phyloP scores from a whole-genome alignment of 108 stramenopile genomes.

The Cyclostephanos tholiformis region DNA sequence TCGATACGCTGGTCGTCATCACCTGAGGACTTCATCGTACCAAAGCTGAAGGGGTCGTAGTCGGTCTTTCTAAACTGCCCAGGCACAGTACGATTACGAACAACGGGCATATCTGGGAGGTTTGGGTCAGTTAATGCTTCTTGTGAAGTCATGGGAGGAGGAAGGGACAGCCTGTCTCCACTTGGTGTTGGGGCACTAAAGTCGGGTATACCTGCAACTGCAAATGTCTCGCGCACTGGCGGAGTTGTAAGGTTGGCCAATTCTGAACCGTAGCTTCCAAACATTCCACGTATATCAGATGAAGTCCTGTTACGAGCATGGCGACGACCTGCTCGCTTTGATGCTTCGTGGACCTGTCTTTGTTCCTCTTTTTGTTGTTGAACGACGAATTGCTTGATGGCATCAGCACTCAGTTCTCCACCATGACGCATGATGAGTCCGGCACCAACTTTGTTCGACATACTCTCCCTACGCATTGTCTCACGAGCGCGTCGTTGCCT shows the following conservation, averaged over 20 bases:
- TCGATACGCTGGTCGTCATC: not conserved
- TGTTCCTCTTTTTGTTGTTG: slow-evolving; percentile 49
- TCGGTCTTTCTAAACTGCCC: slow-evolving; percentile 73
- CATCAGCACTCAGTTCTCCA: slow-evolving; percentile 47
- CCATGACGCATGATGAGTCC: slow-evolving; percentile 60
- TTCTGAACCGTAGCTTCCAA: slow-evolving; percentile 35
- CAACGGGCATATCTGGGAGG: slow-evolving; percentile 39
- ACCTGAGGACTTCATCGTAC: slow-evolving; percentile 2
- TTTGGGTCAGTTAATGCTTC: slow-evolving; percentile 18
- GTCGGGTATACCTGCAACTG: slow-evolving; percentile 23
- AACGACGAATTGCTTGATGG: slow-evolving; percentile 47
- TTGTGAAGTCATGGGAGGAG: slow-evolving; percentile 7
- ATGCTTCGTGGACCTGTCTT: slow-evolving; percentile 43
- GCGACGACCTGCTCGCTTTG: slow-evolving; percentile 44
- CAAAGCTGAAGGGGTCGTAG: slow-evolving; percentile 71
- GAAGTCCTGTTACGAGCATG: slow-evolving; percentile 53
- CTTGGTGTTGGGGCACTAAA: slow-evolving; percentile 22
- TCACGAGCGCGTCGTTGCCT: slow-evolving; percentile 49
- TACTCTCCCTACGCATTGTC: slow-evolving; percentile 48
- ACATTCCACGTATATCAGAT: slow-evolving; percentile 56
- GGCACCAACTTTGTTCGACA: slow-evolving; percentile 33
- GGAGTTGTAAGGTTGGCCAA: slow-evolving; percentile 37
- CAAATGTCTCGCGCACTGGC: slow-evolving; percentile 10
- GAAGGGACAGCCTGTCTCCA: not conserved
- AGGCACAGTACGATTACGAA: slow-evolving; percentile 73